These are phyloP conservation scores for Porphyrellus sp. DNA, from an alignment of 1,284 basidiomycete genomes.

Conservation along the genomic window DNA sequence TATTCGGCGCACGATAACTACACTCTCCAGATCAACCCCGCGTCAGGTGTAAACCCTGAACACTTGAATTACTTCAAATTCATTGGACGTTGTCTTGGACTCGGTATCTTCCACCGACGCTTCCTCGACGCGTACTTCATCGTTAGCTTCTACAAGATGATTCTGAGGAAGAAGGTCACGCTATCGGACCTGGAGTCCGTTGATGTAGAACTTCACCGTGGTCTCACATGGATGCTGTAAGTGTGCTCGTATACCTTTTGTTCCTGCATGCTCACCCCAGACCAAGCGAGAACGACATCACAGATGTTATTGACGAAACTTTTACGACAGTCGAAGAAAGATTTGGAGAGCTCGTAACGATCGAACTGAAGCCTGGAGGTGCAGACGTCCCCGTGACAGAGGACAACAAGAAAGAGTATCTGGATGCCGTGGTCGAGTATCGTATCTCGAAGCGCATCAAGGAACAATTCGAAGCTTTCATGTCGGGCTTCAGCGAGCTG, in stretches of 20 bases:
- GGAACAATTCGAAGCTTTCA: slow-evolving; percentile 95
- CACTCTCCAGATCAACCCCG: slow-evolving; percentile 93
- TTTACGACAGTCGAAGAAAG: slow-evolving; percentile 91
- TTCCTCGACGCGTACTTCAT: slow-evolving; percentile 98
- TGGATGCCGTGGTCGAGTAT: slow-evolving; percentile 87
- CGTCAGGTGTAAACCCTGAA: slow-evolving; percentile 93
- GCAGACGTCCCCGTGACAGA: slow-evolving; percentile 81
- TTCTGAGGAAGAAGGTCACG: slow-evolving; percentile 86
- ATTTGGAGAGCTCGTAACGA: slow-evolving; percentile 90
- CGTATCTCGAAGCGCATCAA: slow-evolving; percentile 89
- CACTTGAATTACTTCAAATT: slow-evolving; percentile 98
- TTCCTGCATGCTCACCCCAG: slow-evolving; percentile 13
- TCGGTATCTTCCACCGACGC: slow-evolving; percentile 93
- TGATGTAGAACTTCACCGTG: slow-evolving; percentile 83
- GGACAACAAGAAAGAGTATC: slow-evolving; percentile 95
- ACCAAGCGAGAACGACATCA: slow-evolving; percentile 80
- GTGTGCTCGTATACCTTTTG: slow-evolving; percentile 22
- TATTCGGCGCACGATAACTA: slow-evolving; percentile 98
- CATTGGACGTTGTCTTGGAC: slow-evolving; percentile 86
- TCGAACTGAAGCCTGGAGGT: slow-evolving; percentile 84
- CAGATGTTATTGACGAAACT: slow-evolving; percentile 86
- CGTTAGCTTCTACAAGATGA: slow-evolving; percentile 98
- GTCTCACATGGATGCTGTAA: slow-evolving; percentile 92
- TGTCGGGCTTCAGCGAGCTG: slow-evolving; percentile 92
- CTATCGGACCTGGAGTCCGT: slow-evolving; percentile 84